These are phyloP conservation scores for Candida fluviatilis DNA, from an alignment of 805 yeast genomes.

Conservation along the genomic window DNA sequence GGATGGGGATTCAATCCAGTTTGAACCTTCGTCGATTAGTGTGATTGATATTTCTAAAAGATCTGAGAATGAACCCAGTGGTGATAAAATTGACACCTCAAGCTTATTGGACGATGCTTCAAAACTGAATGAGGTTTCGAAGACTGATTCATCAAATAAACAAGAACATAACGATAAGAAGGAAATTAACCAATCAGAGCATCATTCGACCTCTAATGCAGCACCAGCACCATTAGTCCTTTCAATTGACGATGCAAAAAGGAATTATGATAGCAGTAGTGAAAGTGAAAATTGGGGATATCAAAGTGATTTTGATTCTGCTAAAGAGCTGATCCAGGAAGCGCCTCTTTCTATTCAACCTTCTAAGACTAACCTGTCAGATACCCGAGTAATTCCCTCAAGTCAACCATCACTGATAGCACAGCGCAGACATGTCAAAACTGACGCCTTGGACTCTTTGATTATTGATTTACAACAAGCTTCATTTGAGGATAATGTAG, in stretches of 20 bases:
- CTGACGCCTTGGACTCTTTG: constrained; percentile 34
- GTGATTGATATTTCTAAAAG: constrained; percentile 9
- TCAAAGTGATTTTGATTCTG: constrained; percentile 15
- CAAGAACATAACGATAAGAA: too few relatives aligned
- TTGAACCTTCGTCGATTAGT: constrained; percentile 28
- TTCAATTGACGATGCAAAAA: constrained; percentile 14
- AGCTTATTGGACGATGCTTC: too few relatives aligned
- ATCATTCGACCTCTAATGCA: background rate
- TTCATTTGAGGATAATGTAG: constrained; percentile 8
- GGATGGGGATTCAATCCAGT: constrained; percentile 38
- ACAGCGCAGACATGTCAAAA: background rate
- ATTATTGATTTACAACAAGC: constrained; percentile 32
- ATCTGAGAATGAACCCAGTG: background rate
- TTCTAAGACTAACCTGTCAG: background rate
- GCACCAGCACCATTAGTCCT: constrained; percentile 16
- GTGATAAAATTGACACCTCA: background rate
- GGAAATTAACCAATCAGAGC: background rate
- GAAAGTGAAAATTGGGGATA: constrained; percentile 25
- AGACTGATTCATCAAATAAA: too few relatives aligned
- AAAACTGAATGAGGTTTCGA: too few relatives aligned
- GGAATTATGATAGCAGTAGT: constrained; percentile 7
- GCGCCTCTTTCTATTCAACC: background rate
- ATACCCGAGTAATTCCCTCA: background rate
- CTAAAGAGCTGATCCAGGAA: background rate
- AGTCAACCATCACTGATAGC: background rate